Conservation (phyloP, 768 basidiomycete genomes). For the Kwoniella bestiolae region DNA sequence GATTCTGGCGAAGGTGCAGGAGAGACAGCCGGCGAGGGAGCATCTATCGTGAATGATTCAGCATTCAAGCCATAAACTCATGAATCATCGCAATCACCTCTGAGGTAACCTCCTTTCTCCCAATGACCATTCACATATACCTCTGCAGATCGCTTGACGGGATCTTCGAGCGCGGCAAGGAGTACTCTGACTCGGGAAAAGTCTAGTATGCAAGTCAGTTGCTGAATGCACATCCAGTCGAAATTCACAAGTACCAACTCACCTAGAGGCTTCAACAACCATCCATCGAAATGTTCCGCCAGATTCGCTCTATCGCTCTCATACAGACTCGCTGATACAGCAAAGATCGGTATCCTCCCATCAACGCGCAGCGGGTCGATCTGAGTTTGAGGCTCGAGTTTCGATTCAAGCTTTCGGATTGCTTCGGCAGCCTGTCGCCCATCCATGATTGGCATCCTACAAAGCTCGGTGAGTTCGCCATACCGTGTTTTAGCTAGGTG, state of each 20-base stretch:
- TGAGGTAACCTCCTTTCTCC: slow-evolving; percentile 57
- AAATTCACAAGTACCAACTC: slow-evolving; percentile 1
- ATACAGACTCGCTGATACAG: slow-evolving; percentile 74
- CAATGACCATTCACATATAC: slow-evolving; percentile 59
- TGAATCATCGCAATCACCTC: no score
- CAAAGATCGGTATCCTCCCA: slow-evolving; percentile 76
- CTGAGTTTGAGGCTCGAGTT: slow-evolving; percentile 13
- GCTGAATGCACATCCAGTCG: not conserved
- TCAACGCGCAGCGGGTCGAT: slow-evolving; percentile 62
- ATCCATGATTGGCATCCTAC: slow-evolving; percentile 78
- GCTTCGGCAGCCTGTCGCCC: slow-evolving; percentile 71
- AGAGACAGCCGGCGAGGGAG: no score
- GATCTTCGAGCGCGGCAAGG: slow-evolving; percentile 67
- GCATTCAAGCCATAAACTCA: no score
- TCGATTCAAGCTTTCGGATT: slow-evolving; percentile 68
- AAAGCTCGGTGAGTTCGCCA: not conserved
- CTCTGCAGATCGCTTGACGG: slow-evolving; percentile 62
- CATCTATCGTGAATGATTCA: no score
- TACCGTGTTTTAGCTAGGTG: not conserved
- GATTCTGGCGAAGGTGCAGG: no score
- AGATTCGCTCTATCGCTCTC: slow-evolving; percentile 67
- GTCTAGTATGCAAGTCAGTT: slow-evolving; percentile 57
- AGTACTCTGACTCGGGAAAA: slow-evolving; percentile 69
- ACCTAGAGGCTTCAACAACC: slow-evolving; percentile 77
- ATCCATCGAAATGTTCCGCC: slow-evolving; percentile 71